phyloP scores from a whole-genome alignment of 257 asterid species.

The Ehretia macrophylla region DNA sequence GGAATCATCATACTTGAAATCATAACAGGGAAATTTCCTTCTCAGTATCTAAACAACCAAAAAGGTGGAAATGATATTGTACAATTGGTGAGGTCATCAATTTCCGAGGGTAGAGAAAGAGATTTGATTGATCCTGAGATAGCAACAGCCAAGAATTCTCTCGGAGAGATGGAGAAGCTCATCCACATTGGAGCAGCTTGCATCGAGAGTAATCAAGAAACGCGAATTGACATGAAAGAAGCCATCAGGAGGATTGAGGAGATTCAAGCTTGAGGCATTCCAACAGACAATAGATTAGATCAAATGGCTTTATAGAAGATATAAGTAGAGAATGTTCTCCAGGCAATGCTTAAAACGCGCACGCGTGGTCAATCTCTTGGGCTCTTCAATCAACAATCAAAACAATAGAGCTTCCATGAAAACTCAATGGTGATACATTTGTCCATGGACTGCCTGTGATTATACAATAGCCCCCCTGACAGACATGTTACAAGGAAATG shows the following conservation, averaged over 20 bases:
- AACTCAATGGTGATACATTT: not conserved
- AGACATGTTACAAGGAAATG: not conserved
- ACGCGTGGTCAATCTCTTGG: not conserved
- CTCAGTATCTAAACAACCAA: conserved; percentile 74
- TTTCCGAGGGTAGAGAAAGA: conserved; percentile 31
- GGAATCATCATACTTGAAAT: conserved; percentile 74
- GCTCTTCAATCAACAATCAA: conserved; percentile 5
- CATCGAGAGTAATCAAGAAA: conserved; percentile 43
- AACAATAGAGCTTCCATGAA: conserved; percentile 2
- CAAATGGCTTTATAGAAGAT: conserved; percentile 4
- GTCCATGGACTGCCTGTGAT: not conserved
- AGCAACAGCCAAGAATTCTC: conserved; percentile 15
- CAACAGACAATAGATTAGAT: conserved; percentile 5
- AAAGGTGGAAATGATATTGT: conserved; percentile 81
- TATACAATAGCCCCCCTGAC: not conserved
- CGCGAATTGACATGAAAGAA: conserved; percentile 60
- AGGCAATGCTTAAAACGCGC: conserved; percentile 3
- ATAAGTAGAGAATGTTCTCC: conserved; percentile 5
- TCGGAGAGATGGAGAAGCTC: conserved; percentile 54
- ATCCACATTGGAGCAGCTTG: conserved; percentile 56
- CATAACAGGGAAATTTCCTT: conserved; percentile 72
- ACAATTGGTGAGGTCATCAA: conserved; percentile 53
- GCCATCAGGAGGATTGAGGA: conserved; percentile 67
- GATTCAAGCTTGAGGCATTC: conserved; percentile 30
- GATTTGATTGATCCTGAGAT: conserved; percentile 82